Base-by-base conservation (phyloP, 345 rosid genomes). In the Ceriops tagal region DNA sequence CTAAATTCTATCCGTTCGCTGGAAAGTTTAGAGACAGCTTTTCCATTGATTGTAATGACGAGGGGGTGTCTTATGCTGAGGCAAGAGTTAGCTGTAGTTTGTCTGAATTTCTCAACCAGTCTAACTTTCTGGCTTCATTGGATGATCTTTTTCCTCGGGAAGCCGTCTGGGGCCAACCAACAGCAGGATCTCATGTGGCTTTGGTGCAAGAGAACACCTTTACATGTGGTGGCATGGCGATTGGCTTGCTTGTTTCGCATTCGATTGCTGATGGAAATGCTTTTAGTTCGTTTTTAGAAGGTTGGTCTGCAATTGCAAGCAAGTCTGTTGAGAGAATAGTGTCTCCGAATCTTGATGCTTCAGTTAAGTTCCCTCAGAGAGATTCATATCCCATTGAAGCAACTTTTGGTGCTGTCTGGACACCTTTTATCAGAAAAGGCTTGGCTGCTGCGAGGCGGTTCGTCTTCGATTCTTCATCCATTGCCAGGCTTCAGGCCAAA, bases 211-310 rank as follows among this genome's bases (percentile, higher is more conserved):
- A 61, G 11, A 79, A 74, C 5, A 18, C 52, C 47, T 79, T 82
- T 2, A 31, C 21, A 5, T 78, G 87, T 28, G 89, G 88, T 43
- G 89, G 88, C 5, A 64, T 84, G 22, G 79, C 73, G n/a, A 24
- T 88, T 20, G 79, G 83, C 5, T 52, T 71, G 22, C 69, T 68
- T 5, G 47, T 74, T 55, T 82, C 87, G 53, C 88, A 84, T 73
- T 79, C 61, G 82, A 71, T 88, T 53, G 72, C 77, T 11, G 90
- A 88, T 68, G 79, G 88, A 61, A 64, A 65, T 0, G 63, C 89
- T 26, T 73, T 75, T 13, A 52, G 73, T 34, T 60, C 78, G 6
- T 83, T 88, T 63, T 77, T 85, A 34, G 80, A 67, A 58, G 71
- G 77, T 37, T 82, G 83, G 87, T 67, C 84, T 4, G 76, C 82